A percentile compares a stretch with the other conserved stretches of the same genome.
Conservation (phyloP, 2,329 filamentous ascomycete genomes). For the Diaporthe vexans region DNA sequence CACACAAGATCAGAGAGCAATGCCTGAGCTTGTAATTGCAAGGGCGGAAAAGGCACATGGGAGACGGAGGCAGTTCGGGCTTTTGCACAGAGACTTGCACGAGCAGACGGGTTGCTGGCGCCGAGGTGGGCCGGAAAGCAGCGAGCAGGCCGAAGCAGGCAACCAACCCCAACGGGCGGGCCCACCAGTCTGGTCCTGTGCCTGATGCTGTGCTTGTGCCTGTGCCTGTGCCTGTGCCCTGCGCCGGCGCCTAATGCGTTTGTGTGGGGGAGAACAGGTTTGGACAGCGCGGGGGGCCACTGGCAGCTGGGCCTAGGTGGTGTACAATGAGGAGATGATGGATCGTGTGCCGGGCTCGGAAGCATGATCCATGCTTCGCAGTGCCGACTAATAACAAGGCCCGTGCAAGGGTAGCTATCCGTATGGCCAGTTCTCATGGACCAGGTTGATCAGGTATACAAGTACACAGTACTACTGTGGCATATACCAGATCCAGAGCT, state of each 20-base stretch:
- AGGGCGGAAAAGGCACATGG: neutral
- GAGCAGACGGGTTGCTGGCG: too few species aligned
- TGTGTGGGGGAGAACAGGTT: neutral
- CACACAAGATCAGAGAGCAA: neutral
- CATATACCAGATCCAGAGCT: neutral
- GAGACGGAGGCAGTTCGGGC: neutral
- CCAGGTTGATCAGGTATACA: too few species aligned
- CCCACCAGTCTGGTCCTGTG: constrained; percentile 10
- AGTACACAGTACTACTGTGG: too few species aligned
- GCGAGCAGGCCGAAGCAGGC: neutral
- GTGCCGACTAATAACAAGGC: constrained; percentile 7
- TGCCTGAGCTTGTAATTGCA: neutral
- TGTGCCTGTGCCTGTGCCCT: neutral
- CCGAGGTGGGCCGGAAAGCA: too few species aligned
- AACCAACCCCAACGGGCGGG: constrained; percentile 1
- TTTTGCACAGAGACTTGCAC: neutral
- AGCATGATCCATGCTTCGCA: constrained; percentile 26
- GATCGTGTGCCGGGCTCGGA: neutral
- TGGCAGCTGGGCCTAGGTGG: too few species aligned
- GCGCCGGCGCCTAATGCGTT: too few species aligned
- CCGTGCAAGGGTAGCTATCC: too few species aligned
- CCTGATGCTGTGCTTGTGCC: constrained; percentile 2
- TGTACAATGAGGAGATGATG: too few species aligned
- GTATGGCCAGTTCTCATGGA: too few species aligned
- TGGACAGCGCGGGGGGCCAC: neutral